phyloP scores from a whole-genome alignment of 331 rosid genomes.

The Malus hybrid region DNA sequence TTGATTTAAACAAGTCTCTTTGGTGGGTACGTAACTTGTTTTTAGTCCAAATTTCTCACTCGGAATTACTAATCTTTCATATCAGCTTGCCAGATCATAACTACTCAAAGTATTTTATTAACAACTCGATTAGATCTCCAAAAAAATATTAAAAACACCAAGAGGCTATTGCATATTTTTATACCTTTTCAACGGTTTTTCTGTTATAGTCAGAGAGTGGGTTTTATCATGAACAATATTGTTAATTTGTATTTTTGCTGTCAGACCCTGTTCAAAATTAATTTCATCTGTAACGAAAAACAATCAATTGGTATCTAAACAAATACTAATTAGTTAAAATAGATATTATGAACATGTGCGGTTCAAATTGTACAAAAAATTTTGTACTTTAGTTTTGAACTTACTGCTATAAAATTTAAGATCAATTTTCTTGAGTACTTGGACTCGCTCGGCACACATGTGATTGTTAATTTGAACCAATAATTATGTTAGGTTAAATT shows the following conservation, averaged over 20 bases:
- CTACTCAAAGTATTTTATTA: background rate
- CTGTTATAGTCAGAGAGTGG: background rate
- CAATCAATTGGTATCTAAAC: background rate
- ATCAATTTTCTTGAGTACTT: background rate
- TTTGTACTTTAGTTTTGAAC: background rate
- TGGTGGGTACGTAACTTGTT: background rate
- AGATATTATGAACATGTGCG: background rate
- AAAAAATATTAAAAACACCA: background rate
- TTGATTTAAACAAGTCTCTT: background rate
- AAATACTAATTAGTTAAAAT: background rate
- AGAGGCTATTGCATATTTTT: too few relatives aligned
- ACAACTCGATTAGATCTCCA: background rate
- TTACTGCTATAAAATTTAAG: background rate
- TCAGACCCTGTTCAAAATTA: background rate
- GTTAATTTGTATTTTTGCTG: background rate
- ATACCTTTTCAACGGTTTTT: background rate
- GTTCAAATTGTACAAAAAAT: background rate
- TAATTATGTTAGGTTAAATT: background rate
- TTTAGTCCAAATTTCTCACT: background rate
- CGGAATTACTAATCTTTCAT: background rate
- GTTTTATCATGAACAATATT: background rate
- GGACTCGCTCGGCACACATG: background rate
- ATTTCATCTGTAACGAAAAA: background rate
- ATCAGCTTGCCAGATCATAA: background rate
- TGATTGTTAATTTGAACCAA: background rate